These are phyloP conservation scores for Grosmannia clavigera DNA, from an alignment of 2,329 filamentous ascomycete species.

Conservation along the genomic window DNA sequence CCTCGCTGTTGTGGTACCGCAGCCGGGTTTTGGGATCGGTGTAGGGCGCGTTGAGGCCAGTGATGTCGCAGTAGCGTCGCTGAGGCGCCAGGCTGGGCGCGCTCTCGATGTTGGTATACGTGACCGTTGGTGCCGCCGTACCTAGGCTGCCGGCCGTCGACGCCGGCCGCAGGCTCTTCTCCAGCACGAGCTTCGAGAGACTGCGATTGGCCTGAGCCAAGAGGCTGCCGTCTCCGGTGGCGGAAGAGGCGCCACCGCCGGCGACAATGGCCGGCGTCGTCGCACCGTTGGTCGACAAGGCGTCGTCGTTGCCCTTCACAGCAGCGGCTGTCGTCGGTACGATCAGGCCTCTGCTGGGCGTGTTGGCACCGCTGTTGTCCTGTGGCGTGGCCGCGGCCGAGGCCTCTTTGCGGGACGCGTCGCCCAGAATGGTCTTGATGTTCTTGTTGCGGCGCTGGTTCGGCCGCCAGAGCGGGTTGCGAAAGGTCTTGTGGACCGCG, in stretches of 20 bases:
- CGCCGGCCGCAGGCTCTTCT: conserved; percentile 54
- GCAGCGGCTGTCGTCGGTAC: too few relatives aligned
- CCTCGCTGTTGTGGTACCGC: conserved; percentile 84
- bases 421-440: conserved; percentile 88
- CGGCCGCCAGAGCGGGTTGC: conserved; percentile 80
- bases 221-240: conserved; percentile 16
- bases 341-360: conserved; percentile 30
- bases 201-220: conserved; percentile 79
- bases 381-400: conserved; percentile 70
- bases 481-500: conserved; percentile 75
- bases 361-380: conserved; percentile 61
- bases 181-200: conserved; percentile 75
- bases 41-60: conserved; percentile 82
- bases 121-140: conserved; percentile 55
- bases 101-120: conserved; percentile 89
- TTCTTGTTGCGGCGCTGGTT: conserved; percentile 97
- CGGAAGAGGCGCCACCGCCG: conserved; percentile 35
- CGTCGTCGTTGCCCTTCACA: conserved; percentile 27
- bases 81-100: conserved; percentile 77
- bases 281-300: conserved; percentile 43
- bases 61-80: conserved; percentile 91
- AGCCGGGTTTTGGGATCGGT: conserved; percentile 89
- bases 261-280: conserved; percentile 46
- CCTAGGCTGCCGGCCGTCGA: not conserved
- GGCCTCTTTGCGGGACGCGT: conserved; percentile 80